Base-by-base conservation (phyloP, 164 flowering plant species). In the Vitis amurensis region DNA sequence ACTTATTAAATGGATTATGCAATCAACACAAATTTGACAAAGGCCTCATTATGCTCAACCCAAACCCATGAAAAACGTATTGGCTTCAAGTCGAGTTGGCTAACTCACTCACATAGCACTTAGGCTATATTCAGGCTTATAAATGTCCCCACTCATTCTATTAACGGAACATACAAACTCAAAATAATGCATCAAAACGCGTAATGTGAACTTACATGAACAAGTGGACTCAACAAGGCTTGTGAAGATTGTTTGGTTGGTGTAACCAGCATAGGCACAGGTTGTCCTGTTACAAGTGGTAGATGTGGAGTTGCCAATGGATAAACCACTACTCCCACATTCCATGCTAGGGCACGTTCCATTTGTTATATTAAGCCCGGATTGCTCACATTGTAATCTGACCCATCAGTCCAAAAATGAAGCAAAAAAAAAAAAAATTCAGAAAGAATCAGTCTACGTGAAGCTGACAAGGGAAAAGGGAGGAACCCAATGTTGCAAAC, bases 191-290 rank as follows among this genome's bases (percentile, higher is more conserved):
- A 37, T 37, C 44, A 37, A 37, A 37, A 37, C 44, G 4, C 44
- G 7, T 37, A 37, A 37, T 0, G 44, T 37, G 44, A 6, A 37
- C 80, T 76, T 71, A 87, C 91, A 77, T 1, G 87, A 66, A 67
- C 97, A 92, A 58, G 85, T 79, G 23, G 85, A 56, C 2, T 67
- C 73, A 53, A 57, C 65, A 11, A 87, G 70, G 9, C 68, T 59
- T n/a, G 89, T 78, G 30, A 78, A 67, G 73, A 93, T 83, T 50
- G 70, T 70, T 52, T 51, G 71, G 30, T 74, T 71, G 29, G 8
- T 68, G 73, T 75, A 93, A 57, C 98, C 98, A 11, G 90, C 82
- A 55, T 93, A 93, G 37, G 85, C 82, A 67, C 97, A 93, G 2
- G 78, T 64, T 0, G 80, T 71, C 30, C 37, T 59, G 50, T 65